Base-by-base conservation (phyloP, 768 basidiomycete species). In the Boletus bicolor region DNA sequence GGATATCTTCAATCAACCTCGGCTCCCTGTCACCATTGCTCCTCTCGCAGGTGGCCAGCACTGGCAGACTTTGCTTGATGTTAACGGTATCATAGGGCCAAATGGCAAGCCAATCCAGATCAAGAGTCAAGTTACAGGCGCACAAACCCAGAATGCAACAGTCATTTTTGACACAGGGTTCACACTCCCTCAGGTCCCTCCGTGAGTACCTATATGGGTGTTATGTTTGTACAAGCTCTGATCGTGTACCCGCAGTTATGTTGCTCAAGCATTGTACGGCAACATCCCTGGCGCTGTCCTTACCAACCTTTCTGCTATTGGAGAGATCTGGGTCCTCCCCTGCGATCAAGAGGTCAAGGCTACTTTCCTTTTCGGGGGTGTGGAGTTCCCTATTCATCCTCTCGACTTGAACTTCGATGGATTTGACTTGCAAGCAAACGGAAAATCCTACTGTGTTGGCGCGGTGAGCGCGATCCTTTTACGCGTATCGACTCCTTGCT, bases 81-180 rank as follows among this genome's bases (percentile, higher is more conserved):
- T 75, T 11, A 72, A 86, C 57, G 84, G 83, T 1, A 72, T 89
- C 51, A 77, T 84, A 24, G 87, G 83, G 2, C 84, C 85, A 0
- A 77, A 85, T 53, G 84, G 84, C 7, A 65, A 80, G 30, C 55
- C 72, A 17, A 79, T 86, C 42, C 61, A 72, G 19, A 62, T 83
- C 44, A 64, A 60, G 5, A 80, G 82, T 0, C 70, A 66, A 28
- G 85, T 87, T 15, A 62, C 71, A 10, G 70, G 76, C 32, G 68
- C 71, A 28, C 69, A 79, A 44, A 70, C 69, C 10, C 71, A 72
- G 15, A 82, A 82, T 59, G 72, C 82, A 8, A 85, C 84, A 2
- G 80, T 80, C 5, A 75, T 90, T 4, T 72, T 89, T 32, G 89
- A 91, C 64, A 83, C 85, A 5, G 88, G 89, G 0, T 89, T 86